These are phyloP conservation scores for Starmerella tilneyi DNA, from an alignment of 805 yeast species.

Conservation along the genomic window DNA sequence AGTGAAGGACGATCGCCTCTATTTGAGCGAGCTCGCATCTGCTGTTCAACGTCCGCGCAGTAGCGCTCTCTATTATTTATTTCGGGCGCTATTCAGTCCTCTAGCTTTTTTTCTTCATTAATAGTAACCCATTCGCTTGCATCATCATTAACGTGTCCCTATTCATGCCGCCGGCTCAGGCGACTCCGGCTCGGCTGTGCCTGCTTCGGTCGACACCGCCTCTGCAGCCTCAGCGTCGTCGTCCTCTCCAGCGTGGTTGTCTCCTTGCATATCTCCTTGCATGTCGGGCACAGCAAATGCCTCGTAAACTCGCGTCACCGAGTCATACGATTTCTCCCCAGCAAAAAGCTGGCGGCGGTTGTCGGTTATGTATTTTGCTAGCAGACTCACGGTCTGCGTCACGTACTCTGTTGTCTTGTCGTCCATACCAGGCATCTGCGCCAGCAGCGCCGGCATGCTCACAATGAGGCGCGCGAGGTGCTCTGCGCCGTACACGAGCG, in stretches of 20 bases:
- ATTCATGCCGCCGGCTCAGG: too few relatives aligned
- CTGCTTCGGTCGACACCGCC: too few relatives aligned
- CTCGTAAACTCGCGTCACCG: conserved; percentile 20
- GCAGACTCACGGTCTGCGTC: conserved; percentile 43
- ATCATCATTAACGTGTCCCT: too few relatives aligned
- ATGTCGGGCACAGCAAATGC: conserved; percentile 13
- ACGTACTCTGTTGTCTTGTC: conserved; percentile 52
- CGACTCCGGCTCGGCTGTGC: too few relatives aligned
- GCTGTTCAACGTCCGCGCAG: too few relatives aligned
- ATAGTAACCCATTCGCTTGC: too few relatives aligned
- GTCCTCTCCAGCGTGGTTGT: background rate
- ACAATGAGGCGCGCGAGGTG: conserved; percentile 71
- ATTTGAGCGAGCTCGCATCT: too few relatives aligned
- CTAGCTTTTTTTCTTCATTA: too few relatives aligned
- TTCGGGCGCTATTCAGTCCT: too few relatives aligned
- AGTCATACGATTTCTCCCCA: conserved; percentile 15
- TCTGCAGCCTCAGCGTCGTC: background rate
- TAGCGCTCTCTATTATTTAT: too few relatives aligned
- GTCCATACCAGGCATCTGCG: conserved; percentile 65
- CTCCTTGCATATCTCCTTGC: background rate
- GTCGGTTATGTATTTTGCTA: conserved; percentile 44
- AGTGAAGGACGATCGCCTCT: too few relatives aligned
- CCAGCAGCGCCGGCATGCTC: conserved; percentile 70
- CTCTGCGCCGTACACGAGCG: conserved; percentile 63
- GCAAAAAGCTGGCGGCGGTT: conserved; percentile 34